Percentiles rank a stretch among this genome's conserved stretches.
These are phyloP conservation scores for Citrus trifoliata DNA, from an alignment of 345 rosid species.

Conservation along the genomic window DNA sequence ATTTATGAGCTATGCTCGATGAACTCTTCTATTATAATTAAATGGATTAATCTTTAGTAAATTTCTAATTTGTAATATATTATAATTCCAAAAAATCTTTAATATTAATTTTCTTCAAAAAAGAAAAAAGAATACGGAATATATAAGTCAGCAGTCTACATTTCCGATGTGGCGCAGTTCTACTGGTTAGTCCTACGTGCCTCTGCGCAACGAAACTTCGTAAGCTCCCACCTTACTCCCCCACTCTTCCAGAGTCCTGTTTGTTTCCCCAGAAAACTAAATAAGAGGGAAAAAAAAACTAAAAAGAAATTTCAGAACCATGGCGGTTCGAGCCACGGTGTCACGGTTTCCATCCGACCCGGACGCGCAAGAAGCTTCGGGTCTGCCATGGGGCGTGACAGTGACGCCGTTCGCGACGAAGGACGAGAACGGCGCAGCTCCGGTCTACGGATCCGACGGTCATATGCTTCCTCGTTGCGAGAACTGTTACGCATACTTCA, in stretches of 20 bases:
- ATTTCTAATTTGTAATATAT: too few species aligned
- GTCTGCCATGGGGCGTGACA: constrained; percentile 90
- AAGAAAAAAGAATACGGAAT: not conserved
- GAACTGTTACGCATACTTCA: constrained; percentile 91
- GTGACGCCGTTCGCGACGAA: constrained; percentile 80
- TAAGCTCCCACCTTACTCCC: not conserved
- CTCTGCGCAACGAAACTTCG: not conserved
- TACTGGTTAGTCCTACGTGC: constrained; percentile 15
- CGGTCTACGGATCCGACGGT: constrained; percentile 79
- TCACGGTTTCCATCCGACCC: constrained; percentile 76
- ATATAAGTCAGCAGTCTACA: not conserved
- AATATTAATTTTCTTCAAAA: too few species aligned
- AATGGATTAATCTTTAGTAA: too few species aligned
- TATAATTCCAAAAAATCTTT: too few species aligned
- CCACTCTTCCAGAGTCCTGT: not conserved
- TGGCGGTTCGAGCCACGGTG: constrained; percentile 88
- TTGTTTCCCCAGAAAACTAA: constrained; percentile 14
- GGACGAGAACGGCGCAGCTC: constrained; percentile 81
- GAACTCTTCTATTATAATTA: too few species aligned
- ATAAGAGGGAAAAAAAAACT: too few species aligned
- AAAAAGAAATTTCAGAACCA: not conserved
- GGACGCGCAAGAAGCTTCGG: constrained; percentile 77
- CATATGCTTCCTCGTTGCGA: constrained; percentile 90
- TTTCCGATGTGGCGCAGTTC: constrained; percentile 14
- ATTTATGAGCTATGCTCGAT: too few species aligned